Evolutionary conservation across 768 basidiomycete species (phyloP), one percentile per base, ranked within the genome.

Genomic region (Trametes coccinea): DNA sequence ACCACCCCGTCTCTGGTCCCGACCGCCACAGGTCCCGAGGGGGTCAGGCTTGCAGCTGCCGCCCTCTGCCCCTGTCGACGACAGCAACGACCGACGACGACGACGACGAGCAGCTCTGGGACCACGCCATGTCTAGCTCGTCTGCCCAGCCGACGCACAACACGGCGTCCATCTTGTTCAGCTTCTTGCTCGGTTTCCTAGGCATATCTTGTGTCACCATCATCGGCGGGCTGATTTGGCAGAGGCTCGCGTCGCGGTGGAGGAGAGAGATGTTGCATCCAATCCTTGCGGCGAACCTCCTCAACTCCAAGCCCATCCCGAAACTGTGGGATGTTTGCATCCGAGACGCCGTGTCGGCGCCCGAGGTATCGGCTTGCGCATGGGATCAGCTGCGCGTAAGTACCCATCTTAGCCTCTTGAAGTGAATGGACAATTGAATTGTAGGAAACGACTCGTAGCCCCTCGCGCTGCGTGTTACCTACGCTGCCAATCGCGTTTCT

Each of bases 111-210:
- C n/a, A 7, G 39, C 17, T 16, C 34, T 39, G 45, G 34, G 30
- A 37, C 43, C 48, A 41, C 47, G 44, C 5, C 52, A 59, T 54
- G 51, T 40, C 49, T 5, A 10, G 27, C 22, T 9, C 47, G 51
- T 40, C 49, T 5, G 13, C 16, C 22, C 11, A 17, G 39, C 44
- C 54, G 22, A 43, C 41, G 7, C 58, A 37, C 31, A 59, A 43
- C 48, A 62, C 55, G 5, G 41, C 64, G 29, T 44, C 56, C 41
- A 57, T 65, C 53, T 48, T 65, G 53, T 62, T 65, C 64, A 57
- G 48, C 49, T 65, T 65, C 48, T 39, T 65, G 50, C 52, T 65
- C 56, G 43, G 47, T 51, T 62, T 62, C 33, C 57, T 65, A 16
- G 64, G 60, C 13, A 2, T 65, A 40, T 55, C 56, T 14, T 47